Base-by-base conservation (phyloP, 2,329 filamentous ascomycete species). In the Paecilomyces fulvus region DNA sequence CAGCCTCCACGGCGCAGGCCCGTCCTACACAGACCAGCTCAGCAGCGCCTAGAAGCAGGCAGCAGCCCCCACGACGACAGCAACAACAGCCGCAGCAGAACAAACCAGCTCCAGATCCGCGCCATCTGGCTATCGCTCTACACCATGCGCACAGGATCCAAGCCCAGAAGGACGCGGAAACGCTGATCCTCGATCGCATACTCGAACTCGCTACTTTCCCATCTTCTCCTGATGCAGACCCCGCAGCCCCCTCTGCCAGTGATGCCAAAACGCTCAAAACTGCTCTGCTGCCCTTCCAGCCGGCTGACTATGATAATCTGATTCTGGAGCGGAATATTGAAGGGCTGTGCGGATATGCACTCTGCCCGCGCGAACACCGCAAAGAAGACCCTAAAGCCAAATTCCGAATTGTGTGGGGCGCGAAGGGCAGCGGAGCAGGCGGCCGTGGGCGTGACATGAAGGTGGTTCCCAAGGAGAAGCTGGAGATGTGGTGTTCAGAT, bases 271-370 rank as follows among this genome's bases (percentile, higher is more conserved):
- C 76, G 55, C 91, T 97, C 74, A 85, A 86, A 64, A 67, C 77
- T 3, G 80, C 83, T 33, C 75, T 97, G 23, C 76, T 80, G 9
- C 79, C 84, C 49, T 97, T 96, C 73, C 89, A 92, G 69, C 90
- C 92, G 0, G 80, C 82, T 54, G 92, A 99, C 76, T 95, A 95
- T 76, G 90, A 96, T 67, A 88, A 89, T 61, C 78, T 97, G 52
- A 85, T 96, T 58, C 82, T 88, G 61, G 94, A 99, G 77, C 88
- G 94, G 65, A 95, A 95, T 70, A 87, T 90, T 62, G 86, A 89
- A 64, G 83, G 81, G 49, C 80, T 83, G 20, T 99, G 94, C 74
- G 94, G 91, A 1, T 97, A 96, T 70, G 79, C 83, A 0, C 79
- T 97, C 28, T 99, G 94, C 71, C 75, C 83, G 0, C 80, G 80